Base-by-base conservation (phyloP, 306 rosid genomes). In the Fagus sylvatica region DNA sequence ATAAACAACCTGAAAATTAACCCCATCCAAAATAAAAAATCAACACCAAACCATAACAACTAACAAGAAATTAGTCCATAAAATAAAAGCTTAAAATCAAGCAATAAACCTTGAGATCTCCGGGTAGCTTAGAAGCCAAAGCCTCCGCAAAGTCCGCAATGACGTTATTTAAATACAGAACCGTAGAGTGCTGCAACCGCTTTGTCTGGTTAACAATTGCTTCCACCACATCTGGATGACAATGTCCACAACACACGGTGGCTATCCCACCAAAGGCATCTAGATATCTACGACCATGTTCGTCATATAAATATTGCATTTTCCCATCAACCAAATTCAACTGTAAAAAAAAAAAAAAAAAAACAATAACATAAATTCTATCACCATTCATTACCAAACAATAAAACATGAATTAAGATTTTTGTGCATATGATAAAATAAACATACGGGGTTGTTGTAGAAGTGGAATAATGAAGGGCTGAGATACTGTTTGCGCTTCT, bases 311-410 rank as follows among this genome's bases (percentile, higher is more conserved):
- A 34, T 85, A 85, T 67, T 85, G 89, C 89, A 82, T 85, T 74
- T 85, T 85, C 53, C 87, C 89, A 79, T 85, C 87, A 48, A 85
- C 89, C n/a, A 85, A 78, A 79, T 85, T 85, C 32, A 85, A 73
- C 89, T 85, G 76, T 67, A 66, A 66, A 37, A 22, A 22, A 22
- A 22, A 22, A 22, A 22, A 22, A 22, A 22, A 22, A 22, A 62
- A 34, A 4, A 12, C 37, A 5, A 6, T 10, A 3, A 8, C 51
- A 46, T 46, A 46, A 46, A 46, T 10, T 12, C 11, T 46, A 46
- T 46, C 9, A 46, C 28, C 28, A 22, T 22, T 62, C 69, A 36
- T 11, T 36, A 15, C 19, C 46, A 62, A 59, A 59, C 34, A 59
- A 22, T 22, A 22, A 22, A 22, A 22, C 28, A 22, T 22, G 28